A percentile compares a stretch with the other conserved stretches of the same genome.
Evolutionary conservation across 306 rosid species (phyloP).

Genomic region (Pyrus betulifolia): DNA sequence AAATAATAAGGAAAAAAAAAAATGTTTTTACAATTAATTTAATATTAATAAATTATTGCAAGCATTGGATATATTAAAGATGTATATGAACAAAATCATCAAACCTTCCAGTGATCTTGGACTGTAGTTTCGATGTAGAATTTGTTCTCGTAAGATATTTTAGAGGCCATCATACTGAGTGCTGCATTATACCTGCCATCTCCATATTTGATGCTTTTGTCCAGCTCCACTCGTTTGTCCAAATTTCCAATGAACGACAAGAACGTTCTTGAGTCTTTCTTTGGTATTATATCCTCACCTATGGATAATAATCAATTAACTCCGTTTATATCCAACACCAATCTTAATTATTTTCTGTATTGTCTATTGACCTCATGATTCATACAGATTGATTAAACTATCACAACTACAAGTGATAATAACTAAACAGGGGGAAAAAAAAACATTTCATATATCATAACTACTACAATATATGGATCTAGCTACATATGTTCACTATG

Average conservation of each 20-base stretch:
- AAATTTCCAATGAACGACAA: slow-evolving; percentile 48
- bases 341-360: neutral
- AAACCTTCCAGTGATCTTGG: slow-evolving; percentile 18
- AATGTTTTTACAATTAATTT: neutral
- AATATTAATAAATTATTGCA: neutral
- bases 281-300: slow-evolving; percentile 36
- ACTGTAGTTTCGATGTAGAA: slow-evolving; percentile 31
- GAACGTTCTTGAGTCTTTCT: slow-evolving; percentile 23
- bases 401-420: neutral
- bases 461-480: too few species aligned
- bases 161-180: slow-evolving; percentile 59
- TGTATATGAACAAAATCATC: neutral
- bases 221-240: slow-evolving; percentile 42
- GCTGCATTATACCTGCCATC: slow-evolving; percentile 41
- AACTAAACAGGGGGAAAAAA: neutral
- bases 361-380: neutral
- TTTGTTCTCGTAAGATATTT: slow-evolving; percentile 49
- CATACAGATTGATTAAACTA: neutral
- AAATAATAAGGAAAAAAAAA: neutral
- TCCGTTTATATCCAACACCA: neutral
- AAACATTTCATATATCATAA: too few species aligned
- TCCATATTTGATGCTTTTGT: slow-evolving; percentile 27
- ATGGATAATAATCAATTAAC: neutral
- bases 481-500: too few species aligned
- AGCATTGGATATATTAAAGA: neutral